These are phyloP conservation scores for Epichloe sylvatica DNA, from an alignment of 2,329 filamentous ascomycete species.

Conservation along the genomic window DNA sequence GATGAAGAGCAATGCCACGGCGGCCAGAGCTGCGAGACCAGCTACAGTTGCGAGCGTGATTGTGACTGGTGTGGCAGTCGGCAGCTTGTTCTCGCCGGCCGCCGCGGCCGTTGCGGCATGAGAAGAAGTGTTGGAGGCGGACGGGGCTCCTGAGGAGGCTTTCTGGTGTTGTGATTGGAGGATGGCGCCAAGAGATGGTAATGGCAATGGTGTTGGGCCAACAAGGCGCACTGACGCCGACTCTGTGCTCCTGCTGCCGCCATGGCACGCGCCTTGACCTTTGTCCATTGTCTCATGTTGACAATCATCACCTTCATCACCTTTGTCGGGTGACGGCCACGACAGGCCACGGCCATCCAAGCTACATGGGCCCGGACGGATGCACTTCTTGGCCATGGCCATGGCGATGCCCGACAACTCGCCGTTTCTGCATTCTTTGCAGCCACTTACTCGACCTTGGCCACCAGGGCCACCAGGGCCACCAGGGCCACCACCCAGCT, in stretches of 20 bases:
- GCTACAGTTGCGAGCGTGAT: constrained; percentile 1
- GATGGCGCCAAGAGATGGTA: not conserved
- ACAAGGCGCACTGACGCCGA: not conserved
- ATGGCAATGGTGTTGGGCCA: not conserved
- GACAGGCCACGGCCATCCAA: not conserved
- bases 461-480: too few relatives aligned
- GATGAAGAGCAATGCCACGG: not conserved
- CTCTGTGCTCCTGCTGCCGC: not conserved
- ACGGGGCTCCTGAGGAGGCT: too few relatives aligned
- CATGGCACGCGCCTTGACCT: not conserved
- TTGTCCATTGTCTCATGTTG: not conserved
- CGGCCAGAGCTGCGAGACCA: not conserved
- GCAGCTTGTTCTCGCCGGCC: not conserved
- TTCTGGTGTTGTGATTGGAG: too few relatives aligned
- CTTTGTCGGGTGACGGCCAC: too few relatives aligned
- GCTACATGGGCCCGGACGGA: not conserved
- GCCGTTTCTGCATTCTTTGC: not conserved
- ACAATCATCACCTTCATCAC: not conserved
- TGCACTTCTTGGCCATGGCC: not conserved
- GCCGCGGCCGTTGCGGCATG: not conserved
- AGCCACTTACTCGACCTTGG: not conserved
- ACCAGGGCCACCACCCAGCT: not conserved
- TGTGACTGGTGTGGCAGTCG: not conserved
- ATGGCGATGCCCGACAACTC: not conserved
- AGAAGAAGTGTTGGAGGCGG: too few relatives aligned